Conservation (phyloP, 345 rosid genomes). For the Geranium rotundifolium region DNA sequence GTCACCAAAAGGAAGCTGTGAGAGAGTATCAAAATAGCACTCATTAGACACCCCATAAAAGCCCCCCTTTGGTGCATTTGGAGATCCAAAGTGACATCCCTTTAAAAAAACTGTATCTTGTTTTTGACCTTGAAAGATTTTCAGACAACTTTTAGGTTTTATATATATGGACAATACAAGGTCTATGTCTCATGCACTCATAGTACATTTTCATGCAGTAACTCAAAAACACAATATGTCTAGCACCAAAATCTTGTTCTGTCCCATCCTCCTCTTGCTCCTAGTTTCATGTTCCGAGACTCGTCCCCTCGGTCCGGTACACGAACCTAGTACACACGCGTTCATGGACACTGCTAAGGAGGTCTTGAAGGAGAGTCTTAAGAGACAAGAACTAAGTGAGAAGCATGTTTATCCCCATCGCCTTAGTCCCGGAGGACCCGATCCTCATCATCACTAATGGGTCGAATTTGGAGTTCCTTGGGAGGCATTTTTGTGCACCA, state of each 20-base stretch:
- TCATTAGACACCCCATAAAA: too few relatives aligned
- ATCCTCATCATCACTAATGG: slow-evolving; percentile 47
- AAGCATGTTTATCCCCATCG: slow-evolving; percentile 27
- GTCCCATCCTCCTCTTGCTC: slow-evolving; percentile 21
- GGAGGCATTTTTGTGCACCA: not conserved
- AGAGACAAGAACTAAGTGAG: slow-evolving; percentile 22
- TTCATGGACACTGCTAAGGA: slow-evolving; percentile 33
- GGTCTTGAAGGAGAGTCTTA: slow-evolving; percentile 31
- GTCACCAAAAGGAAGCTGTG: not conserved
- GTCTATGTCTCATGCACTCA: not conserved
- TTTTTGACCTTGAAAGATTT: not conserved
- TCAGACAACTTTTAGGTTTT: not conserved
- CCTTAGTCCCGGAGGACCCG: slow-evolving; percentile 64
- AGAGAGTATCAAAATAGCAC: not conserved
- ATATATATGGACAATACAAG: not conserved
- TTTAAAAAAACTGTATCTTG: not conserved
- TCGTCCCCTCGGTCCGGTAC: slow-evolving; percentile 14
- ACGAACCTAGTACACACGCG: slow-evolving; percentile 12
- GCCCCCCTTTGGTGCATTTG: too few relatives aligned
- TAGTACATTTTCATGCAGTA: too few relatives aligned
- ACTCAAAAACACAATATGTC: slow-evolving; percentile 13
- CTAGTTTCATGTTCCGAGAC: slow-evolving; percentile 19
- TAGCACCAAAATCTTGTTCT: slow-evolving; percentile 12
- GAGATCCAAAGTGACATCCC: not conserved
- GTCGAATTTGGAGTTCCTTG: not conserved